phyloP scores from a whole-genome alignment of 495 filamentous ascomycete genomes.

The Penicillium atrosanguineum region DNA sequence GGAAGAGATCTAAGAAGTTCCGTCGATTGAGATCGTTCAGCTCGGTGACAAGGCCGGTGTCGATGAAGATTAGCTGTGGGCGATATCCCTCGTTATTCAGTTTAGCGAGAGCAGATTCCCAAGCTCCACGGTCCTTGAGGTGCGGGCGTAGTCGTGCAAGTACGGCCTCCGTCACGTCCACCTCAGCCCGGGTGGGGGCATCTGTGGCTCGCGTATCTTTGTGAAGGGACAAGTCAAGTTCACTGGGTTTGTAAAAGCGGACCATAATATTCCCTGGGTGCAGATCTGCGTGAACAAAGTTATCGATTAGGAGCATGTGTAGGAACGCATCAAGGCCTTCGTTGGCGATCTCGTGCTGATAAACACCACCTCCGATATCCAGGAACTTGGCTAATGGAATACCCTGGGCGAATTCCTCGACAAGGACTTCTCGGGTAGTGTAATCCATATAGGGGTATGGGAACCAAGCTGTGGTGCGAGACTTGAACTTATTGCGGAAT shows the following conservation, averaged over 20 bases:
- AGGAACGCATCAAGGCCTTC: constrained; percentile 98
- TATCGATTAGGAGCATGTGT: constrained; percentile 95
- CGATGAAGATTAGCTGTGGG: constrained; percentile 95
- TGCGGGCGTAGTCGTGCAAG: constrained; percentile 74
- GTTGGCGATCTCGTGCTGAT: constrained; percentile 89
- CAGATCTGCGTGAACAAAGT: constrained; percentile 97
- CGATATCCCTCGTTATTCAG: constrained; percentile 91
- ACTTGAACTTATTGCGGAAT: constrained; percentile 88
- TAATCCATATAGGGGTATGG: constrained; percentile 91
- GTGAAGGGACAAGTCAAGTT: constrained; percentile 60
- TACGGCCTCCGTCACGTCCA: constrained; percentile 86
- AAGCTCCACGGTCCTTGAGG: constrained; percentile 60
- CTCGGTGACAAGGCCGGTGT: constrained; percentile 94
- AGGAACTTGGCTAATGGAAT: constrained; percentile 90
- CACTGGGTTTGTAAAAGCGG: constrained; percentile 85
- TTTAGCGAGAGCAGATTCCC: constrained; percentile 67
- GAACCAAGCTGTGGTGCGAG: constrained; percentile 90
- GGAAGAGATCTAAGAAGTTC: constrained; percentile 97
- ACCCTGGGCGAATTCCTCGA: constrained; percentile 95
- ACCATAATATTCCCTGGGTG: constrained; percentile 99
- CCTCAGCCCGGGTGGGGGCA: constrained; percentile 47
- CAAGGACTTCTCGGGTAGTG: constrained; percentile 84
- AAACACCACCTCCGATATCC: constrained; percentile 85
- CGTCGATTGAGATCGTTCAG: constrained; percentile 79
- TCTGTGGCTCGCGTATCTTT: constrained; percentile 50